Conservation (phyloP, 441 rosid species). For the Geranium incanum region DNA sequence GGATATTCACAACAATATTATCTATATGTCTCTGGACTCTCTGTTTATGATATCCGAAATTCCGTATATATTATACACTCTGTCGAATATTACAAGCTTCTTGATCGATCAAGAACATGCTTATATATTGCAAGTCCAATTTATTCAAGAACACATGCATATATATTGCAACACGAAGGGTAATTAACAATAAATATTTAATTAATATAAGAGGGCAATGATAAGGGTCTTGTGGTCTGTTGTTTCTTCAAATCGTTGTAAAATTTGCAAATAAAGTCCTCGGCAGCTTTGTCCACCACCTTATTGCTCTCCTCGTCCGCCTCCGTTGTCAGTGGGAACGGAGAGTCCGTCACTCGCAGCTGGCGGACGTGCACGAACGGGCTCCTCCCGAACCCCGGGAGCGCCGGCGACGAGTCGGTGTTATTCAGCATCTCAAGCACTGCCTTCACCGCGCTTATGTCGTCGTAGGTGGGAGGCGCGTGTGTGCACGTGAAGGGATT, state of each 20-base stretch:
- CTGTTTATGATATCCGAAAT: too few relatives aligned
- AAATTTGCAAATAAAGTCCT: conserved; percentile 68
- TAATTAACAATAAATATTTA: too few relatives aligned
- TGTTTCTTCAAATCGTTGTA: conserved; percentile 56
- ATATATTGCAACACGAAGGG: too few relatives aligned
- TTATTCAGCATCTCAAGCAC: conserved; percentile 40
- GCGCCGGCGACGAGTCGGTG: conserved; percentile 22
- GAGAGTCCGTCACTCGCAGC: conserved; percentile 24
- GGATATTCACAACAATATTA: too few relatives aligned
- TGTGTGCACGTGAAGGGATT: conserved; percentile 41
- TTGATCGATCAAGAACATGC: too few relatives aligned
- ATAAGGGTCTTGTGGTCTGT: conserved; percentile 11
- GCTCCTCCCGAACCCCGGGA: conserved; percentile 70
- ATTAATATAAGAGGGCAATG: too few relatives aligned
- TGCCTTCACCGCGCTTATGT: conserved; percentile 28
- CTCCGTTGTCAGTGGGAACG: conserved; percentile 44
- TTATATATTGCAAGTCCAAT: too few relatives aligned
- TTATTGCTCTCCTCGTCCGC: conserved; percentile 37
- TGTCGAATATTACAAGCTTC: too few relatives aligned
- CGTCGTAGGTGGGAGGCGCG: conserved; percentile 49
- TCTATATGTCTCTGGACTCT: too few relatives aligned
- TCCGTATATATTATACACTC: too few relatives aligned
- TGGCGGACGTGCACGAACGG: conserved; percentile 72
- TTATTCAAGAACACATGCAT: too few relatives aligned
- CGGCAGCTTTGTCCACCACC: conserved; percentile 61